These are phyloP conservation scores for Raphanus sativus DNA, from an alignment of 345 rosid genomes.

Conservation along the genomic window DNA sequence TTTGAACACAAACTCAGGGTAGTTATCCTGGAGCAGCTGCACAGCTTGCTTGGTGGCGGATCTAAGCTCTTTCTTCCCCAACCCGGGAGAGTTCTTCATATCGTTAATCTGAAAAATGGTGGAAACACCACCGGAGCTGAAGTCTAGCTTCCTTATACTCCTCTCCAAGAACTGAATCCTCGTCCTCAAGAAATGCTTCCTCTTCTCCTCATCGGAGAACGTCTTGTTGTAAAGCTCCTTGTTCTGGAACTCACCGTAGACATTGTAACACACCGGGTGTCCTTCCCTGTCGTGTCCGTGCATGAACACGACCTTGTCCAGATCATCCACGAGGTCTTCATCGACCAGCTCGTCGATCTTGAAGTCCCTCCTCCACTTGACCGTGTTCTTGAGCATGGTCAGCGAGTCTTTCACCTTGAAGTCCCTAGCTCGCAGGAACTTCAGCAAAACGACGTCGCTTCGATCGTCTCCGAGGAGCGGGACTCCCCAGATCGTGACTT, in stretches of 20 bases:
- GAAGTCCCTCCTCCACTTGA: conserved; percentile 71
- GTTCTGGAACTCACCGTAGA: conserved; percentile 87
- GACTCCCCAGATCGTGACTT: conserved; percentile 75
- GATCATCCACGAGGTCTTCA: conserved; percentile 77
- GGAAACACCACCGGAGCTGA: conserved; percentile 67
- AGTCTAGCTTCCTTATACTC: conserved; percentile 87
- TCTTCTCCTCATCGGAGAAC: conserved; percentile 73
- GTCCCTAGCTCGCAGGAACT: conserved; percentile 83
- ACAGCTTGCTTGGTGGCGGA: conserved; percentile 79
- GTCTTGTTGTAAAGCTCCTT: conserved; percentile 73
- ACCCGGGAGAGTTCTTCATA: conserved; percentile 85
- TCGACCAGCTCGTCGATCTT: conserved; percentile 60
- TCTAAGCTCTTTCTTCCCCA: conserved; percentile 75
- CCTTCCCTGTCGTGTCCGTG: conserved; percentile 81
- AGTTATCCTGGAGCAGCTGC: conserved; percentile 84
- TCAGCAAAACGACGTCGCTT: conserved; percentile 76
- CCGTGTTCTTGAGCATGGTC: conserved; percentile 70
- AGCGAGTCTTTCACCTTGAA: conserved; percentile 79
- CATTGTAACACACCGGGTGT: conserved; percentile 88
- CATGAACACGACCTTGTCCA: conserved; percentile 87
- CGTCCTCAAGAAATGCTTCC: conserved; percentile 67
- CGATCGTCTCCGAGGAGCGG: conserved; percentile 67
- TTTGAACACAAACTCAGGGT: conserved; percentile 90
- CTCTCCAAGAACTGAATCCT: conserved; percentile 90
- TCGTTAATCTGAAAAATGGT: conserved; percentile 87